These are phyloP conservation scores for Eucalyptus cloeziana DNA, from an alignment of 345 rosid species.

Conservation along the genomic window DNA sequence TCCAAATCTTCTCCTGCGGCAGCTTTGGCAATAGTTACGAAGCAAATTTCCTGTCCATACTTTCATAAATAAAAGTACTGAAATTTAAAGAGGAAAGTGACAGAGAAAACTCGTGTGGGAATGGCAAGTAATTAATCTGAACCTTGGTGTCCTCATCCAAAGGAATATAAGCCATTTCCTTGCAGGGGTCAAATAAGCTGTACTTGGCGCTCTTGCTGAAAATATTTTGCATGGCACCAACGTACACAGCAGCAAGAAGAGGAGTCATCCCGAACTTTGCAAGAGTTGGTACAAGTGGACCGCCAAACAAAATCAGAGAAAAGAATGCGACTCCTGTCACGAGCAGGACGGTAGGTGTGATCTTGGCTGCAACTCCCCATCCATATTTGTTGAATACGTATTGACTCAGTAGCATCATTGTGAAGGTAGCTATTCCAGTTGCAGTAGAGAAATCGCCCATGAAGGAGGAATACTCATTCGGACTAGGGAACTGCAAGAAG, in stretches of 20 bases:
- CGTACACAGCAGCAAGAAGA: conserved; percentile 92
- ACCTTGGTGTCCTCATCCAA: conserved; percentile 98
- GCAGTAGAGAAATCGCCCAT: conserved; percentile 99
- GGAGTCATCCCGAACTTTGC: conserved; percentile 87
- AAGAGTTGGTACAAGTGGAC: conserved; percentile 58
- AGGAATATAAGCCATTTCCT: conserved; percentile 98
- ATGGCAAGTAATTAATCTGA: not conserved
- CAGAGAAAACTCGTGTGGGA: not conserved
- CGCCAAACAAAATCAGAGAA: conserved; percentile 72
- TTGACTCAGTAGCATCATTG: conserved; percentile 94
- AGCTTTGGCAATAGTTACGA: not conserved
- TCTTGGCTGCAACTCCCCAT: conserved; percentile 94
- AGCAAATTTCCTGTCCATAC: not conserved
- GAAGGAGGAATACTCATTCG: conserved; percentile 90
- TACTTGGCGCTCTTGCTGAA: conserved; percentile 99
- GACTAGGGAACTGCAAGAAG: conserved; percentile 75
- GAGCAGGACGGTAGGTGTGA: conserved; percentile 85
- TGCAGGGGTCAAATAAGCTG: conserved; percentile 96
- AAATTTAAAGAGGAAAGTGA: not conserved
- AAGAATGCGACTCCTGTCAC: conserved; percentile 89
- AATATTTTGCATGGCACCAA: conserved; percentile 97
- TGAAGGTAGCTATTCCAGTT: conserved; percentile 91
- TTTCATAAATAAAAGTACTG: not conserved
- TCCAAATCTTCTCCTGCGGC: not conserved
- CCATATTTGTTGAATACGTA: conserved; percentile 76